Conservation (phyloP, 805 yeast genomes). For the Torulaspora gathmanii region DNA sequence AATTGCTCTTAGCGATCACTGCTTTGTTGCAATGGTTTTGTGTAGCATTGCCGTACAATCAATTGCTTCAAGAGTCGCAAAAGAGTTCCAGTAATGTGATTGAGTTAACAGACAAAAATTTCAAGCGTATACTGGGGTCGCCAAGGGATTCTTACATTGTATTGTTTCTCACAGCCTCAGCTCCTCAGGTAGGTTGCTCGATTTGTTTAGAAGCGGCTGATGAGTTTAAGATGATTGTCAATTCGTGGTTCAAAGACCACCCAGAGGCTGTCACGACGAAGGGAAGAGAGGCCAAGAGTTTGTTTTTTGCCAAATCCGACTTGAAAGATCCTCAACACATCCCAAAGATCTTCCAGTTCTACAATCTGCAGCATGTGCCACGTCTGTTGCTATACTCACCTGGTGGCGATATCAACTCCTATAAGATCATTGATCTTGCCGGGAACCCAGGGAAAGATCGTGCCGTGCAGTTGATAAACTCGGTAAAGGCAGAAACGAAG, state of each 20-base stretch:
- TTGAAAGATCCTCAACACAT: constrained; percentile 52
- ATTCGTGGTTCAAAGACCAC: constrained; percentile 57
- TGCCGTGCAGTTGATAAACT: constrained; percentile 30
- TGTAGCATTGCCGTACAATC: constrained; percentile 20
- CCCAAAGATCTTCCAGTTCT: constrained; percentile 40
- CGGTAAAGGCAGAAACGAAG: constrained; percentile 24
- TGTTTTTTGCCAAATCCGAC: constrained; percentile 75
- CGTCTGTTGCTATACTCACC: constrained; percentile 61
- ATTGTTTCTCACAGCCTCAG: constrained; percentile 70
- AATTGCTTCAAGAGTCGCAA: constrained; percentile 27
- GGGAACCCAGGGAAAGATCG: constrained; percentile 36
- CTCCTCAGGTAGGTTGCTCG: constrained; percentile 68
- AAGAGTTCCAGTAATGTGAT: constrained; percentile 39
- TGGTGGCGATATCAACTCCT: constrained; percentile 38
- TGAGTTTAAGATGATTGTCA: constrained; percentile 53
- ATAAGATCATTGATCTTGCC: constrained; percentile 33
- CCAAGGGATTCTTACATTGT: constrained; percentile 64
- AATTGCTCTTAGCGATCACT: constrained; percentile 6
- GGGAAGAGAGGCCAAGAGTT: constrained; percentile 33
- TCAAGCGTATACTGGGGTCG: constrained; percentile 50
- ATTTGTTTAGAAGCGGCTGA: constrained; percentile 72
- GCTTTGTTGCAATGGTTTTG: constrained; percentile 11
- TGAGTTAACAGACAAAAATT: constrained; percentile 57
- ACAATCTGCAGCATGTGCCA: constrained; percentile 69
- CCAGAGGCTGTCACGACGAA: constrained; percentile 43